phyloP scores from a whole-genome alignment of 495 filamentous ascomycete genomes.

The Penicillium manginii region DNA sequence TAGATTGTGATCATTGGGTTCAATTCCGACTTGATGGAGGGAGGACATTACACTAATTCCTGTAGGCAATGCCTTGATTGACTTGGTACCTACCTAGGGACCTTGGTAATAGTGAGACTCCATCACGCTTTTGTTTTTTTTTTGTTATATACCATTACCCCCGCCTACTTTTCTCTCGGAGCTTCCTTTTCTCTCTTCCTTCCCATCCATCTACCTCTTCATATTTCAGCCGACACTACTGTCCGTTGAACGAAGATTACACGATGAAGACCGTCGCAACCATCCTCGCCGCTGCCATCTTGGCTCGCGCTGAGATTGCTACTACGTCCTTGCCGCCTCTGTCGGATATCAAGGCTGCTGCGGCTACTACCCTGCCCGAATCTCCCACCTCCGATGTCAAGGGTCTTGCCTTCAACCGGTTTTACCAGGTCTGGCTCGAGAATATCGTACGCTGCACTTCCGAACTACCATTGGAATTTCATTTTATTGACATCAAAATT shows the following conservation, averaged over 20 bases:
- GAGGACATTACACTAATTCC: too few relatives aligned
- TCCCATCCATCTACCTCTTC: not conserved
- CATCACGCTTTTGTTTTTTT: too few relatives aligned
- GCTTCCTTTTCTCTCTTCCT: not conserved
- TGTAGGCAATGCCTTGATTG: too few relatives aligned
- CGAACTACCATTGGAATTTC: not conserved
- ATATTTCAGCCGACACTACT: not conserved
- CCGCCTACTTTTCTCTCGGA: too few relatives aligned
- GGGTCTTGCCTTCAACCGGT: conserved; percentile 67
- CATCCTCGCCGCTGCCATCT: conserved; percentile 25
- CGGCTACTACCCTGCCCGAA: conserved; percentile 34
- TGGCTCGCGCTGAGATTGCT: conserved; percentile 28
- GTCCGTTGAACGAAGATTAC: not conserved
- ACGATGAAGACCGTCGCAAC: conserved; percentile 33
- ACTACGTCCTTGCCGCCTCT: conserved; percentile 34
- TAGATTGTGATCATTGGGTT: not conserved
- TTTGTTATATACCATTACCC: too few relatives aligned
- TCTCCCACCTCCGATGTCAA: conserved; percentile 60
- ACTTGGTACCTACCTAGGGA: too few relatives aligned
- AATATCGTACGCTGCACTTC: conserved; percentile 58
- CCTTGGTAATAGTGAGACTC: too few relatives aligned
- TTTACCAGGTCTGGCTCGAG: conserved; percentile 73
- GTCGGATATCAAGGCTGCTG: conserved; percentile 34
- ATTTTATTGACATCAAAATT: not conserved
- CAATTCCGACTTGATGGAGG: not conserved